A percentile compares a stretch with the other conserved stretches of the same genome.
Conservation (phyloP, 176 grass and related monocot species). For the Aechmea fasciata region DNA sequence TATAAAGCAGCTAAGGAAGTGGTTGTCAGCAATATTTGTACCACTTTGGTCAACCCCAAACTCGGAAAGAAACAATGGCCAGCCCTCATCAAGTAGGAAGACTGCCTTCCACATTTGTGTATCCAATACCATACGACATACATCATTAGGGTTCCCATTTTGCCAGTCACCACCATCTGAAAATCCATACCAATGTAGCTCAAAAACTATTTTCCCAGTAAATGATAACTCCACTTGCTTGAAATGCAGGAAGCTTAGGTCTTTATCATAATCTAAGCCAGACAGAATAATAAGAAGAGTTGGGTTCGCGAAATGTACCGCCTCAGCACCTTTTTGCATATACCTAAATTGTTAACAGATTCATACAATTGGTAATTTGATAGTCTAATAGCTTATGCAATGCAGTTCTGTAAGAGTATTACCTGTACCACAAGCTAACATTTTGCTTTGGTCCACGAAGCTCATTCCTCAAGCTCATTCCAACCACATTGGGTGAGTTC, state of each 20-base stretch:
- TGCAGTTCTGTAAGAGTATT: conserved; percentile 4
- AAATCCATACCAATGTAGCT: conserved; percentile 94
- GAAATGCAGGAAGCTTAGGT: conserved; percentile 49
- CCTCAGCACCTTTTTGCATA: conserved; percentile 83
- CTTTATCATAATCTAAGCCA: conserved; percentile 75
- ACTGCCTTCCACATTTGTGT: conserved; percentile 49
- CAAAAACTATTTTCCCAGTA: conserved; percentile 71
- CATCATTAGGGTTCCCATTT: conserved; percentile 56
- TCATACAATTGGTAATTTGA: conserved; percentile 1
- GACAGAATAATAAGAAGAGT: conserved; percentile 71
- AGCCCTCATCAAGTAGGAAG: conserved; percentile 65
- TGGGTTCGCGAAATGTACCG: conserved; percentile 65
- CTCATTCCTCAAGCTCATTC: conserved; percentile 89
- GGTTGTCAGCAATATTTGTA: conserved; percentile 54
- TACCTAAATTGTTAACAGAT: conserved; percentile 50
- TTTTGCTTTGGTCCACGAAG: conserved; percentile 72
- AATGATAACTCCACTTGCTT: conserved; percentile 49
- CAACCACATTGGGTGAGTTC: conserved; percentile 56
- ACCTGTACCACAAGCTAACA: conserved; percentile 91
- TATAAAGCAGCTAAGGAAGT: conserved; percentile 73
- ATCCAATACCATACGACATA: conserved; percentile 38
- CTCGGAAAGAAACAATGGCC: conserved; percentile 88
- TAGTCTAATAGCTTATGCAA: conserved; percentile 11
- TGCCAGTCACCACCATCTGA: conserved; percentile 79
- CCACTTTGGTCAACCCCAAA: conserved; percentile 89